These are phyloP conservation scores for Tolypocladium endophyticum DNA, from an alignment of 2,329 filamentous ascomycete species.

Conservation along the genomic window DNA sequence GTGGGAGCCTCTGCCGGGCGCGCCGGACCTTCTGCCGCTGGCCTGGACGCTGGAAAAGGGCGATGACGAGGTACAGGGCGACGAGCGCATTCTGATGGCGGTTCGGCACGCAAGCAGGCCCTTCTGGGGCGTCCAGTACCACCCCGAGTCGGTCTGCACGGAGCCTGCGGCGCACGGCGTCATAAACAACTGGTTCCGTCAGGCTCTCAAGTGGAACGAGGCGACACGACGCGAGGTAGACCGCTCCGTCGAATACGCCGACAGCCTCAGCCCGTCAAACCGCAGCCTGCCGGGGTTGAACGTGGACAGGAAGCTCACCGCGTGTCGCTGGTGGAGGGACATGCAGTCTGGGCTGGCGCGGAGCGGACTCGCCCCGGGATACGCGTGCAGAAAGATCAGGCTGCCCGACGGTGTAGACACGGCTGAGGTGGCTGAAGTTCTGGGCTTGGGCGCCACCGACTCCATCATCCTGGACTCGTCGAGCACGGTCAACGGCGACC, in stretches of 20 bases:
- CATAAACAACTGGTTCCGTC: slow-evolving; percentile 65
- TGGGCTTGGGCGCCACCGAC: slow-evolving; percentile 30
- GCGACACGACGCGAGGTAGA: slow-evolving; percentile 8
- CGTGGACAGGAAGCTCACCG: slow-evolving; percentile 10
- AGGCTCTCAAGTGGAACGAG: slow-evolving; percentile 51
- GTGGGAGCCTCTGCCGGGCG: slow-evolving; percentile 25
- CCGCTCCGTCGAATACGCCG: slow-evolving; percentile 3
- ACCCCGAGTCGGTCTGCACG: slow-evolving; percentile 83
- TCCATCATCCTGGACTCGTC: slow-evolving; percentile 50
- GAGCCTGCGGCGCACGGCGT: slow-evolving; percentile 54
- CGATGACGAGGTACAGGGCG: slow-evolving; percentile 17
- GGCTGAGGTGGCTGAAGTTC: slow-evolving; percentile 42
- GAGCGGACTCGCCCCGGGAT: slow-evolving; percentile 18
- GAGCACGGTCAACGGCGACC: slow-evolving; percentile 35
- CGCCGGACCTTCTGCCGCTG: slow-evolving; percentile 41
- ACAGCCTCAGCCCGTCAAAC: slow-evolving; percentile 11
- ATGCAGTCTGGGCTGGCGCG: slow-evolving; percentile 17
- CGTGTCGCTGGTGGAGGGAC: slow-evolving; percentile 12
- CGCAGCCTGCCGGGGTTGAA: slow-evolving; percentile 3
- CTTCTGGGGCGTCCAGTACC: slow-evolving; percentile 83
- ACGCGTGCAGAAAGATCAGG: slow-evolving; percentile 29
- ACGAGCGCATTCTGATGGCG: slow-evolving; percentile 62
- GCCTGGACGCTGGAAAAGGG: slow-evolving; percentile 49
- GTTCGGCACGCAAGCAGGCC: slow-evolving; percentile 58
- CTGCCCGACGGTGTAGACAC: slow-evolving; percentile 36